Evolutionary conservation across 495 filamentous ascomycete genomes (phyloP), one percentile per base, ranked within the genome.

Genomic region (Aspergillus coremiiformis): DNA sequence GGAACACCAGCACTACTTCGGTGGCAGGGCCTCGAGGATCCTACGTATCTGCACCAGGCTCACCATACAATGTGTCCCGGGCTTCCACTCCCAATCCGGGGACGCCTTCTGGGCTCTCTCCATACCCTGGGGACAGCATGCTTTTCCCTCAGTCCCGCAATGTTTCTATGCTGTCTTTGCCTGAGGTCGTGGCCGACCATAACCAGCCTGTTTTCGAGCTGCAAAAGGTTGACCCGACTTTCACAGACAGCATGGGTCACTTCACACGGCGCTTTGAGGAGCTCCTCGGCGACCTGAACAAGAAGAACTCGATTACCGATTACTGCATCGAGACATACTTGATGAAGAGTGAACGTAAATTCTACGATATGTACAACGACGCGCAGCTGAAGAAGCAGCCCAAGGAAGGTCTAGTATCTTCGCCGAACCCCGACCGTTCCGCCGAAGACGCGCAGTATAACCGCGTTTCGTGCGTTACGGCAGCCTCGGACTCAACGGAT

Each of bases 281-380:
- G 61, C 76, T 73, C 59, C 72, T 87, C 6, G 77, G 82, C 11
- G 62, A 66, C 7, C 68, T 87, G 4, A 80, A 72, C 23, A 79
- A 75, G 6, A 62, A 72, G 23, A 84, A 78, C 51, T 84, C 81
- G 0, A 73, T 79, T 43, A 71, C 62, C 3, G 74, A 81, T 22
- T 68, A 86, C n/a, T 86, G 83, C 59, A 86, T 86, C 53, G 84
- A 86, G 57, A 72, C 83, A 19, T 85, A 80, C 63, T 61, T 87
- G 14, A 76, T 78, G 37, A 85, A 80, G 66, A 81, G 80, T 47
- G 84, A 87, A 62, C 85, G 84, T 71, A 78, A 83, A 51, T 87
- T 82, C 81, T 86, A 85, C 58, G 71, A 78, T 37, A 71, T 76
- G 22, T 83, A 80, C 66, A 66, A 79, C 29, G 75, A 84, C 52